phyloP scores from a whole-genome alignment of 345 rosid species.

The Populus ilicifolia region DNA sequence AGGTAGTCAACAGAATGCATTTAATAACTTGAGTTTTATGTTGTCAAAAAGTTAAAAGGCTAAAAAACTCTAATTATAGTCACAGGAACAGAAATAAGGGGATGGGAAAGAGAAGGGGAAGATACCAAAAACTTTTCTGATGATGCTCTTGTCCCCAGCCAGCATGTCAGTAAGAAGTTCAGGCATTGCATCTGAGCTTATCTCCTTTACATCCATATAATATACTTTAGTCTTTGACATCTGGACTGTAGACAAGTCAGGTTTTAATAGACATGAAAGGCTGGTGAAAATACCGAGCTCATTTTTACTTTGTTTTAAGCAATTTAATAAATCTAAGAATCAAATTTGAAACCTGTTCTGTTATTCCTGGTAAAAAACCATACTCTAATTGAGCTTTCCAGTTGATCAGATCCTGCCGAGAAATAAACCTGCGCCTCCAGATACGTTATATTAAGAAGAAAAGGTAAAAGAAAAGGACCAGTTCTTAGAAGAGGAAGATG shows the following conservation, averaged over 20 bases:
- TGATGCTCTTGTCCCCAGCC: slow-evolving; percentile 64
- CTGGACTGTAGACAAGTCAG: slow-evolving; percentile 96
- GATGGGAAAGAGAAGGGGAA: slow-evolving; percentile 10
- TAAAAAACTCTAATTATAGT: background rate
- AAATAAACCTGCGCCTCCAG: slow-evolving; percentile 50
- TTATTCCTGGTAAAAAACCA: slow-evolving; percentile 38
- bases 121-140: slow-evolving; percentile 83
- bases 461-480: background rate
- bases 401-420: slow-evolving; percentile 66
- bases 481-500: background rate
- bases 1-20: background rate
- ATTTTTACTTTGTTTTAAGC: background rate
- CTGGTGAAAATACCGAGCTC: slow-evolving; percentile 3
- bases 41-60: background rate
- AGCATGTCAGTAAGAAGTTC: slow-evolving; percentile 71
- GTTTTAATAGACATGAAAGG: slow-evolving; percentile 43
- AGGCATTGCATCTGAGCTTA: slow-evolving; percentile 46
- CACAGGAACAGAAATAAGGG: background rate
- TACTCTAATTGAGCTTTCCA: slow-evolving; percentile 85
- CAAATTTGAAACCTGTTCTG: slow-evolving; percentile 44
- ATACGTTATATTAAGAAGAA: background rate
- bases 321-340: background rate
- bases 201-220: slow-evolving; percentile 75
- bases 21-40: background rate
- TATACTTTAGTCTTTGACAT: slow-evolving; percentile 72